Evolutionary conservation across 1,139 yeast species (phyloP), one percentile per base, ranked within the genome.

Genomic region (Lodderomyces orthopsilosis): DNA sequence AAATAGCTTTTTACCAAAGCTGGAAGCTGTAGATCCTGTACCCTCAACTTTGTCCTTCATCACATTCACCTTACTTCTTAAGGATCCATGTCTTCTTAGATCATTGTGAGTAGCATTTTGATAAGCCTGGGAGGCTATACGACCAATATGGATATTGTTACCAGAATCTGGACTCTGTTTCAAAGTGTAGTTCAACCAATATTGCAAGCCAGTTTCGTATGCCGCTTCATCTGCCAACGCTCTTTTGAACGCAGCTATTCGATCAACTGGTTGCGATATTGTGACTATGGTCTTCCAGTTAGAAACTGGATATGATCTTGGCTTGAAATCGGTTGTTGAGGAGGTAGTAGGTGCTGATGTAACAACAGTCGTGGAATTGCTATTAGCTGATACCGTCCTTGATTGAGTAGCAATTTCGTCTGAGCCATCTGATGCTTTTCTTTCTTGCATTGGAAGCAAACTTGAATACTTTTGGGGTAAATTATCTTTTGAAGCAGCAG

Each of bases 91-190:
- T 52, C 77, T 63, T 47, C 74, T 61, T 27, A 72, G 57, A 45
- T 70, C 77, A 49, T 58, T 68, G 48, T 73, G 77, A 2, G 74
- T 56, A 2, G 78, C 78, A 56, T 72, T 72, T 49, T 68, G 74
- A 50, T 73, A 73, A 2, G 77, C 77, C 40, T 68, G 69, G 6
- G 75, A 60, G 0, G 77, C 77, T 37, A 73, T 63, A 40, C 64
- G 63, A 2, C 78, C 77, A 46, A 73, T 70, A 48, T 70, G 77
- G 39, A 73, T 70, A 6, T 66, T 53, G n/a, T 30, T 35, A 12
- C 13, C 10, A 21, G 13, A 3, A 37, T 69, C 67, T 9, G 48
- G 46, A 0, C 70, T 59, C 46, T 57, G 64, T 47, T 64, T 68
- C 43, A 73, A 59, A 0, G 74, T 67, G 37, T 62, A 74, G 44